Conservation (phyloP, 2,329 filamentous ascomycete species). For the Aspergillus carbonarius region DNA sequence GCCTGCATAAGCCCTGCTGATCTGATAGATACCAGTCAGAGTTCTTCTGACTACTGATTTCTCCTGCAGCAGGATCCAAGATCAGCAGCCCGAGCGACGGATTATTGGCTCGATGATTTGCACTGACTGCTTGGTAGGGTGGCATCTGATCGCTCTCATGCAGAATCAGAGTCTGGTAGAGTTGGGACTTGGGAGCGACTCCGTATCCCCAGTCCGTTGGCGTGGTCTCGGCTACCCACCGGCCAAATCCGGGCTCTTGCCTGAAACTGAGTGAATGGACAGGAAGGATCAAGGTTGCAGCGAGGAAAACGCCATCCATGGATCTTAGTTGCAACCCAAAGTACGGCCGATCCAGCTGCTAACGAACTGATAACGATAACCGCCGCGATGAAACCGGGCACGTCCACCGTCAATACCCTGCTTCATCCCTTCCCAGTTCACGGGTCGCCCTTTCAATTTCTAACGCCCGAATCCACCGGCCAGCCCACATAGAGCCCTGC, state of each 20-base stretch:
- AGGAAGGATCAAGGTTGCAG: neutral
- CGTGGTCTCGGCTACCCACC: neutral
- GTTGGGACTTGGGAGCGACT: neutral
- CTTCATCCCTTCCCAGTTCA: slow-evolving; percentile 1
- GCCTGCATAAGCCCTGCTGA: neutral
- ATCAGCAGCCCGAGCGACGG: neutral
- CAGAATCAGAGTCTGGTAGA: neutral
- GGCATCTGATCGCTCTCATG: neutral
- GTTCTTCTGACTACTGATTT: neutral
- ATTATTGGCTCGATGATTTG: neutral
- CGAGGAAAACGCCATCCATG: neutral
- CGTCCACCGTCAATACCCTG: neutral
- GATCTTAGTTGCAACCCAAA: neutral
- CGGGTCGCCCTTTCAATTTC: neutral
- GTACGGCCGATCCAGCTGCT: neutral
- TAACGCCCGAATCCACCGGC: neutral
- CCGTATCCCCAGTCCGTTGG: neutral
- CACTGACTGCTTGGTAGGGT: neutral
- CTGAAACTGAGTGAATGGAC: neutral
- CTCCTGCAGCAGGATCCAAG: neutral
- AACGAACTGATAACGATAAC: slow-evolving; percentile 1
- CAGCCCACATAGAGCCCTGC: neutral
- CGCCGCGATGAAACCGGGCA: neutral
- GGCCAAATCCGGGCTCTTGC: slow-evolving; percentile 1
- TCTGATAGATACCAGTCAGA: neutral